Conservation (phyloP, 768 basidiomycete genomes). For the Auricularia heimuer region DNA sequence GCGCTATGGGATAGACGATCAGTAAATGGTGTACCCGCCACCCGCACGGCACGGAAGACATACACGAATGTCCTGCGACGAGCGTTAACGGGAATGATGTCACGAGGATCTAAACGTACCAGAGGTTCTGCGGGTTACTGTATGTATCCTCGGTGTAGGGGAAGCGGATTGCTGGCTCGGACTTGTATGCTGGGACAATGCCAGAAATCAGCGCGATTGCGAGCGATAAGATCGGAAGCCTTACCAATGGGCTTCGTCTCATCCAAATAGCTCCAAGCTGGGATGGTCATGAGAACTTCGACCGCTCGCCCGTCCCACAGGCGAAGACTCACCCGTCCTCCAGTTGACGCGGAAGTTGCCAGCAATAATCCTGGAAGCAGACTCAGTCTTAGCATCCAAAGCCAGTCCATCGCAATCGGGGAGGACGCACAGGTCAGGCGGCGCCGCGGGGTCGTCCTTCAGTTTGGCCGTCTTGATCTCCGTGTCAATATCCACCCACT, state of each 20-base stretch:
- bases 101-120: conserved; percentile 11
- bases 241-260: conserved; percentile 20
- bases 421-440: conserved; percentile 13
- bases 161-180: conserved; percentile 37
- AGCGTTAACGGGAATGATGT: too few relatives aligned
- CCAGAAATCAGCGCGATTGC: too few relatives aligned
- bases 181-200: not conserved
- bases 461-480: conserved; percentile 34
- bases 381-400: too few relatives aligned
- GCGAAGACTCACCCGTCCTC: conserved; percentile 22
- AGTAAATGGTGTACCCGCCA: too few relatives aligned
- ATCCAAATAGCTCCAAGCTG: conserved; percentile 35
- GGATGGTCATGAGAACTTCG: too few relatives aligned
- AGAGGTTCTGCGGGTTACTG: conserved; percentile 52
- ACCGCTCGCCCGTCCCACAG: too few relatives aligned
- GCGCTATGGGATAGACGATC: too few relatives aligned
- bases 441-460: conserved; percentile 2
- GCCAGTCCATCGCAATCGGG: too few relatives aligned
- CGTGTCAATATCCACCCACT: conserved; percentile 49
- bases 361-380: conserved; percentile 12
- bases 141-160: conserved; percentile 50
- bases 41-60: too few relatives aligned
- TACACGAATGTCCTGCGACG: too few relatives aligned
- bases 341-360: conserved; percentile 40
- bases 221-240: too few relatives aligned